Percentiles rank a stretch among this genome's conserved stretches.
These are phyloP conservation scores for Amphirosellinia nigrospora DNA, from an alignment of 495 filamentous ascomycete species.

Conservation along the genomic window DNA sequence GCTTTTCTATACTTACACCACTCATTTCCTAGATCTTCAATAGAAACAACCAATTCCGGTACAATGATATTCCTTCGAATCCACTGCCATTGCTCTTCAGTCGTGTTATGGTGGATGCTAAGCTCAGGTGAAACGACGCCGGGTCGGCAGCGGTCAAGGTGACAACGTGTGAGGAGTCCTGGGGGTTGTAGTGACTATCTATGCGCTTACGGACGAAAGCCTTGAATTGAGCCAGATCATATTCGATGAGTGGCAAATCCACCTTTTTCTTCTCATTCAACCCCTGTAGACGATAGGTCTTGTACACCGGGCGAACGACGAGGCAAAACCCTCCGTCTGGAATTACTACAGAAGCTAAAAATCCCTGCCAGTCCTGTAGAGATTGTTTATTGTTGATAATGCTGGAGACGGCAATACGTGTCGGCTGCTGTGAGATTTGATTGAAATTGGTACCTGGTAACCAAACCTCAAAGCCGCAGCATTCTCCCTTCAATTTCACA, in stretches of 20 bases:
- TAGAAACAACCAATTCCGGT: slow-evolving; percentile 26
- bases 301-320: slow-evolving; percentile 16
- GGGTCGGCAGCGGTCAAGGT: slow-evolving; percentile 23
- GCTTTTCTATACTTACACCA: slow-evolving; percentile 33
- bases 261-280: not conserved
- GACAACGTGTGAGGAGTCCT: slow-evolving; percentile 1
- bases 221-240: not conserved
- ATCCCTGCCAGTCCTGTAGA: not conserved
- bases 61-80: slow-evolving; percentile 34
- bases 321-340: slow-evolving; percentile 2
- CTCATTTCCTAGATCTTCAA: slow-evolving; percentile 19
- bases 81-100: slow-evolving; percentile 33
- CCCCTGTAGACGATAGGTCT: not conserved
- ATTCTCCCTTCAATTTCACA: not conserved
- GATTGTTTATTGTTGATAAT: not conserved
- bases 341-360: not conserved
- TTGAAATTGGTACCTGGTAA: slow-evolving; percentile 21
- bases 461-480: slow-evolving; percentile 20
- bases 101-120: slow-evolving; percentile 26
- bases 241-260: not conserved
- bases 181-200: slow-evolving; percentile 11
- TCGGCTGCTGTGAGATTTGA: not conserved
- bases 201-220: slow-evolving; percentile 2
- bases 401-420: not conserved
- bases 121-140: slow-evolving; percentile 24